A percentile compares a stretch with the other conserved stretches of the same genome.
Conservation (phyloP, 2,329 filamentous ascomycete species). For the Diaporthe helianthi region DNA sequence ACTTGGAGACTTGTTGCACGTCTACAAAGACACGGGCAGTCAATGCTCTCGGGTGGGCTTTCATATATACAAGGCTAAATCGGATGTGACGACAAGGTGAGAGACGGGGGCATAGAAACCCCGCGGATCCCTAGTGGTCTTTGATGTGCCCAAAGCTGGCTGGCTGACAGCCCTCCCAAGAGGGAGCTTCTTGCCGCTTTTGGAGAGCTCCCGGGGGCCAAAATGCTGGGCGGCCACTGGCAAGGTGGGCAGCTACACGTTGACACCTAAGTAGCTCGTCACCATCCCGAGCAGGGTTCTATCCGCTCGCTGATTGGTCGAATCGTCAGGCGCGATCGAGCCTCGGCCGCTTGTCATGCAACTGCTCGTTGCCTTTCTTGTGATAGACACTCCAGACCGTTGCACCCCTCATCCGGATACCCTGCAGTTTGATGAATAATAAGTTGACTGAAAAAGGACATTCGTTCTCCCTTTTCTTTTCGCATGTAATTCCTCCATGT, state of each 20-base stretch:
- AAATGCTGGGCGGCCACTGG: not conserved
- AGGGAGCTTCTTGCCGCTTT: conserved; percentile 16
- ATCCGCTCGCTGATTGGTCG: not conserved
- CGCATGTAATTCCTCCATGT: not conserved
- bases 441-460: conserved; percentile 16
- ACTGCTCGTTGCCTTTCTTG: conserved; percentile 13
- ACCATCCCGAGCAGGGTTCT: conserved; percentile 6
- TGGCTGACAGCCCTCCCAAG: not conserved
- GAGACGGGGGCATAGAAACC: not conserved
- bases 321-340: conserved; percentile 1
- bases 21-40: not conserved
- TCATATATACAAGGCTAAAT: not conserved
- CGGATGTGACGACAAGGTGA: not conserved
- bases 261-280: no score
- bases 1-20: not conserved
- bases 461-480: not conserved
- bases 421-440: not conserved
- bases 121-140: conserved; percentile 2
- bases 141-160: not conserved
- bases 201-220: conserved; percentile 7
- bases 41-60: not conserved
- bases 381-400: conserved; percentile 1
- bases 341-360: conserved; percentile 22
- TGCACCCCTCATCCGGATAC: not conserved
- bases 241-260: conserved; percentile 9